Percentiles rank a stretch among this genome's conserved stretches.
Evolutionary conservation across 2,329 filamentous ascomycete species (phyloP).

Genomic region (Epichloe bromicola): DNA sequence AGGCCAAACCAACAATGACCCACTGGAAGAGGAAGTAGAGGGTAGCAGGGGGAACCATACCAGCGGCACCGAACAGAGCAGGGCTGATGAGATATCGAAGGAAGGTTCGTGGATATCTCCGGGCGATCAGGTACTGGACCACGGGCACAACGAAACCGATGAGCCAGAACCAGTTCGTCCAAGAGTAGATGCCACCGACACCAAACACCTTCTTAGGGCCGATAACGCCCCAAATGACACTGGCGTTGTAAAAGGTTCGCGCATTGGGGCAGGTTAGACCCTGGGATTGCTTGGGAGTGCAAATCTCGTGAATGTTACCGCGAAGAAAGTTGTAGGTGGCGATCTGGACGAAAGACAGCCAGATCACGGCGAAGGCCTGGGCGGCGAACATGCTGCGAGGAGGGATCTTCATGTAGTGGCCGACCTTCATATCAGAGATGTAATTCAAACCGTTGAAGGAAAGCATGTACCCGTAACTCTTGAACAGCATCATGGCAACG

Average conservation of each 20-base stretch:
- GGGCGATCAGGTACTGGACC: constrained; percentile 34
- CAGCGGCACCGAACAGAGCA: constrained; percentile 37
- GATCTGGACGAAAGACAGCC: constrained; percentile 26
- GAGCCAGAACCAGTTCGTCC: constrained; percentile 42
- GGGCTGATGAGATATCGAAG: constrained; percentile 39
- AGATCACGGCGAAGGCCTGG: constrained; percentile 28
- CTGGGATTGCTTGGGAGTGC: constrained; percentile 31
- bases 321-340: constrained; percentile 26
- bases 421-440: constrained; percentile 37
- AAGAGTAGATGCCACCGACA: constrained; percentile 29
- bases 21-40: constrained; percentile 42
- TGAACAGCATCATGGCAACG: constrained; percentile 38
- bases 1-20: constrained; percentile 40
- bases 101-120: constrained; percentile 30
- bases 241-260: constrained; percentile 47
- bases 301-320: constrained; percentile 39
- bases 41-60: constrained; percentile 40
- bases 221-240: constrained; percentile 49
- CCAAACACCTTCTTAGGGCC: constrained; percentile 25
- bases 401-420: constrained; percentile 40
- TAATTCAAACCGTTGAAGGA: constrained; percentile 34
- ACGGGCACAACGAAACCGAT: constrained; percentile 36
- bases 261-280: constrained; percentile 44
- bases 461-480: constrained; percentile 33
- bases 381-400: constrained; percentile 35